Evolutionary conservation across 306 rosid species (phyloP), one percentile per base, ranked within the genome.

Genomic region (Cyamopsis tetragonoloba): DNA sequence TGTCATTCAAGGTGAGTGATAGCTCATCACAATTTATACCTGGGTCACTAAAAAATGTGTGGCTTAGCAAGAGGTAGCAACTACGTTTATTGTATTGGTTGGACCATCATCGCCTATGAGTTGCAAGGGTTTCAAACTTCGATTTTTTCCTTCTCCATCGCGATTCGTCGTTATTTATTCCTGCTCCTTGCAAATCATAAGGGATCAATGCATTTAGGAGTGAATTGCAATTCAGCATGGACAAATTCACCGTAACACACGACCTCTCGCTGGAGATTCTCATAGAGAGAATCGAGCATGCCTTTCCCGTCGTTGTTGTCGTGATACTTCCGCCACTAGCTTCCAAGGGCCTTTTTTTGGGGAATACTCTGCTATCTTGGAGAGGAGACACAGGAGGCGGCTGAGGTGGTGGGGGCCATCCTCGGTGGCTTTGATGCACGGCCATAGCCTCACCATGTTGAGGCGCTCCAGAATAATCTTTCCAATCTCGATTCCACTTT

Each of bases 231-330:
- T n/a, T n/a, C 99, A 0, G 97, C 84, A 27, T 93, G 99, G 0
- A 88, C 74, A 7, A 88, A 90, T 77, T 93, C 99, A 0, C 99
- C 99, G 39, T 86, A 88, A 4, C 96, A 78, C 0, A 93, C 85
- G 0, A 93, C 97, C 69, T 93, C 99, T 3, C 99, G 95, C 14
- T 96, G 83, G 76, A 93, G 99, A 79, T 93, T 93, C 78, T 93
- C 84, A 0, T 93, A 97, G 0, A 93, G 89, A 0, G 99, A 97
- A 50, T 93, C 96, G 0, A 93, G 79, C 18, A 93, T 70, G 2
- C 99, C 99, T 27, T 77, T 75, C 99, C 99, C 90, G 12, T 90
- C 54, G 20, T 84, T 77, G 5, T 77, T 50, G 0, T 97, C 97
- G 50, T 90, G 99, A 23, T 88, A 93, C 22, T 93, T 92, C 5